A percentile compares a stretch with the other conserved stretches of the same genome.
Conservation (phyloP, 2,329 filamentous ascomycete genomes). For the Fusarium staphyleae region DNA sequence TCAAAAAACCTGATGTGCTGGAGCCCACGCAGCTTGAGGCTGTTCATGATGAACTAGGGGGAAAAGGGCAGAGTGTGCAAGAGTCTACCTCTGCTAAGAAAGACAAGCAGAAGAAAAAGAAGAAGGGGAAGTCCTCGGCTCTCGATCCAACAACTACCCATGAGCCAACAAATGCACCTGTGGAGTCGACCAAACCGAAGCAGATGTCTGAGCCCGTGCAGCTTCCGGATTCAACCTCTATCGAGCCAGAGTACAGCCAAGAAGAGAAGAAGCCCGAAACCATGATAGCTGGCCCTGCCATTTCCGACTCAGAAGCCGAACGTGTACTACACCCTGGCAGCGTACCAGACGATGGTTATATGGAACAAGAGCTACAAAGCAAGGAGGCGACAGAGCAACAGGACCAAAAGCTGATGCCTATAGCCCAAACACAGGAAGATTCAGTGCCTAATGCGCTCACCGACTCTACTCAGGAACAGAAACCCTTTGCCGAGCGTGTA, state of each 20-base stretch:
- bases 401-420: neutral
- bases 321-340: neutral
- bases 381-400: conserved; percentile 3
- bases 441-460: neutral
- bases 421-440: conserved; percentile 1
- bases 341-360: neutral
- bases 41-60: neutral
- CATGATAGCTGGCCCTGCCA: neutral
- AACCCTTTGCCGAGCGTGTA: neutral
- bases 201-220: neutral
- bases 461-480: neutral
- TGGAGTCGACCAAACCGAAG: neutral
- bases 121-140: conserved; percentile 5
- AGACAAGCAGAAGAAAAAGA: conserved; percentile 31
- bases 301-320: neutral
- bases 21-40: neutral
- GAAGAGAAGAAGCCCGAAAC: neutral
- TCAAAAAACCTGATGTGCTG: neutral
- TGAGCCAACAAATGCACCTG: neutral
- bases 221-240: neutral
- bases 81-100: conserved; percentile 14
- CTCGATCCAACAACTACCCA: neutral
- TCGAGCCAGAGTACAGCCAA: neutral
- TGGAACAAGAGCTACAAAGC: neutral
- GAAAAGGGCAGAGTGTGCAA: neutral